Evolutionary conservation across 495 filamentous ascomycete genomes (phyloP), one percentile per base, ranked within the genome.

Genomic region (Annulohypoxylon moriforme): DNA sequence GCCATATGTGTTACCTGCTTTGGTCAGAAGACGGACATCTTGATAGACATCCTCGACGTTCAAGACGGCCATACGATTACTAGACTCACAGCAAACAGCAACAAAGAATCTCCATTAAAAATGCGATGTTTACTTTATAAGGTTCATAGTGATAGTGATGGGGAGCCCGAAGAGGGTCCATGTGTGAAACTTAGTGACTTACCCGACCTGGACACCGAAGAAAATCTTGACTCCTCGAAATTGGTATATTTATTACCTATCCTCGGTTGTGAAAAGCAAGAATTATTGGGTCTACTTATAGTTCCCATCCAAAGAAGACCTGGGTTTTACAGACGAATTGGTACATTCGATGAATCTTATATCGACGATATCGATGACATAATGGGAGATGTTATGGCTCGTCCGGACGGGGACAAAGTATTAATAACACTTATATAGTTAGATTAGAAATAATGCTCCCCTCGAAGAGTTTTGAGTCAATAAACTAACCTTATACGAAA

Each of bases 301-400:
- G 46, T 22, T 20, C 60, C 60, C 9, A 52, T 44, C 16, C 7
- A 27, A 16, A 29, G 18, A 31, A 53, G 16, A 27, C 46, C 31
- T 3, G 29, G 46, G 33, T 63, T 52, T 20, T 63, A 63, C 53
- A 63, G 60, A 18, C 60, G 60, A 9, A n/a, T 55, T 7, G 13
- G 0, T 14, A 4, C 2, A n/a, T 31, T 25, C 25, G 0, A 8
- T 14, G n/a, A n/a, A 6, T 22, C 24, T 16, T 18, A 1, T 10
- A 1, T 20, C 44, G 4, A 24, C n/a, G n/a, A n/a, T n/a, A n/a
- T n/a, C n/a, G n/a, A n/a, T n/a, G n/a, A n/a, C n/a, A n/a, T n/a
- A n/a, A n/a, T n/a, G n/a, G n/a, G n/a, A n/a, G 2, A 50, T 10
- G 24, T 10, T n/a, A n/a, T n/a, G 18, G 1, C 8, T 24, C 20